Percentiles rank a stretch among this genome's conserved stretches.
phyloP scores from a whole-genome alignment of 75 land plant species.

The Pinus tabuliformis region DNA sequence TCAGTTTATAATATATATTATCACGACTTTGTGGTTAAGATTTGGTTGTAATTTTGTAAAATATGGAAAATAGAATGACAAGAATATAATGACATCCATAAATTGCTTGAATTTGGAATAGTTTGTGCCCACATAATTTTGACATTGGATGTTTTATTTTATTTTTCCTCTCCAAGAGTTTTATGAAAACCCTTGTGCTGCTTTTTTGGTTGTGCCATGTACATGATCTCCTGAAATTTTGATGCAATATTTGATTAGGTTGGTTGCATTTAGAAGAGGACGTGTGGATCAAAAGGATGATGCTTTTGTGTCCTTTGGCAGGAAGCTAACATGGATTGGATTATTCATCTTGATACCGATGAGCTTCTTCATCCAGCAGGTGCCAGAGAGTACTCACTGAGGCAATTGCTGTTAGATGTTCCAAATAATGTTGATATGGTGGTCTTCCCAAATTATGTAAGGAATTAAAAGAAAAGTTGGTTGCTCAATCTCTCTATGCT shows the following conservation, averaged over 20 bases:
- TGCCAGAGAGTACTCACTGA: constrained; percentile 78
- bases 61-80: not conserved
- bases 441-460: constrained; percentile 96
- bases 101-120: not conserved
- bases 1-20: not conserved
- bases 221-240: not conserved
- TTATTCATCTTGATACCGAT: constrained; percentile 96
- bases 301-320: constrained; percentile 10
- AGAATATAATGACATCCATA: not conserved
- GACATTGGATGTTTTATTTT: no score
- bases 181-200: no score
- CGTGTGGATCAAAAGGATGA: not conserved
- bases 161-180: no score
- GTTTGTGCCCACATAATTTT: no score
- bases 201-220: not conserved
- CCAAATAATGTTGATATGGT: constrained; percentile 91
- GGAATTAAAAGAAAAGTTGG: constrained; percentile 11
- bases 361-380: constrained; percentile 98
- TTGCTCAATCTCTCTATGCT: not conserved
- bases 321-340: constrained; percentile 94
- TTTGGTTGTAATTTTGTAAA: not conserved
- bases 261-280: not conserved
- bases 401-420: constrained; percentile 61
- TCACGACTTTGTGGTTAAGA: not conserved
- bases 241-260: not conserved